These are phyloP conservation scores for Aspergillus nidulans DNA, from an alignment of 495 filamentous ascomycete genomes.

Conservation along the genomic window DNA sequence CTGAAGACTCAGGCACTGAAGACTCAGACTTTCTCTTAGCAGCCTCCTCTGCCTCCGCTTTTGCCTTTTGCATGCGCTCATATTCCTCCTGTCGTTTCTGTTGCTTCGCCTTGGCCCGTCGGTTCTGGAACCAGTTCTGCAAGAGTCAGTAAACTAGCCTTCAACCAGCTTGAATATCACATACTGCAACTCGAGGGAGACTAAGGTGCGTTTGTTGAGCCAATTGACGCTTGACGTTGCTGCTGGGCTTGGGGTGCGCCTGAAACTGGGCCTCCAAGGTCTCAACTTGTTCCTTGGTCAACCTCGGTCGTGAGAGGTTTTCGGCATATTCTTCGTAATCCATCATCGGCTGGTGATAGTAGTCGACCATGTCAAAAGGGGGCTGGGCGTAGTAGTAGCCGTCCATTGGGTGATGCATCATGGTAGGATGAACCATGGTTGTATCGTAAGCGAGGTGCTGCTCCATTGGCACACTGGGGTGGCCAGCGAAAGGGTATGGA, in stretches of 20 bases:
- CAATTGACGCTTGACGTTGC: constrained; percentile 67
- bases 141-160: constrained; percentile 13
- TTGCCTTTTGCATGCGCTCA: constrained; percentile 52
- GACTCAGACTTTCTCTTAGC: constrained; percentile 33
- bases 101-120: constrained; percentile 78
- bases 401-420: constrained; percentile 44
- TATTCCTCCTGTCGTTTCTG: constrained; percentile 67
- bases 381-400: constrained; percentile 41
- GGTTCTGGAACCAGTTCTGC: constrained; percentile 91
- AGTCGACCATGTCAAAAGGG: constrained; percentile 44
- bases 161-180: constrained; percentile 24
- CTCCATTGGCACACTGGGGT: constrained; percentile 37
- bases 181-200: constrained; percentile 70
- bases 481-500: constrained; percentile 38
- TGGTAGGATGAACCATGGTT: constrained; percentile 36
- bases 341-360: constrained; percentile 46
- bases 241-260: constrained; percentile 73
- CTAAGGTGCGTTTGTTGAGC: constrained; percentile 70
- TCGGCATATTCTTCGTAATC: constrained; percentile 50
- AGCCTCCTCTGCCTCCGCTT: constrained; percentile 43
- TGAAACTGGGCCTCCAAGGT: constrained; percentile 70
- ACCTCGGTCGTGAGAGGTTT: constrained; percentile 55
- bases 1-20: constrained; percentile 26
- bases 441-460: constrained; percentile 39
- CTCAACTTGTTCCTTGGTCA: constrained; percentile 80